Evolutionary conservation across 768 basidiomycete species (phyloP), one percentile per base, ranked within the genome.

Genomic region (Hypsizygus marmoreus): DNA sequence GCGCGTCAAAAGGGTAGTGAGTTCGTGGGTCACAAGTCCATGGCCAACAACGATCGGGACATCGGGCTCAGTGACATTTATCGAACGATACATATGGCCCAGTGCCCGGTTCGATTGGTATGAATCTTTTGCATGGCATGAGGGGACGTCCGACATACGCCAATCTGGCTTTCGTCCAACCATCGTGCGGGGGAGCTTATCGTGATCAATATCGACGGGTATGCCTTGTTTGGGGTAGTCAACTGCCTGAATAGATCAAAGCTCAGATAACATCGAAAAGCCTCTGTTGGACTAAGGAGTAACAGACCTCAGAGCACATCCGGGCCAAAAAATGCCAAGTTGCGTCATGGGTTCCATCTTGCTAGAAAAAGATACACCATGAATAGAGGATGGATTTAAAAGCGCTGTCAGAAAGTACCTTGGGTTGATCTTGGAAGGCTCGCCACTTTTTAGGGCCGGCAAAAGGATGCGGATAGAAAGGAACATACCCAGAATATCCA

Each of bases 161-260:
- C 88, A 90, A 59, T 90, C 88, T 0, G 88, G 88, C 54, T 84
- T 89, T 58, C 74, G 79, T 9, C 72, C 70, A 34, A 87, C 84
- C 12, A 86, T 65, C 0, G 68, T 57, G 7, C 63, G 60, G 1
- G 88, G 86, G 17, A 86, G 60, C 23, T 43, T 28, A 23, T 66
- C 53, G 4, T 64, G 53, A 11, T 67, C 64, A 17, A 84, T 64
- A 34, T 80, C 65, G 20, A 87, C 83, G 2, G 79, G 76, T 23
- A 76, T 76, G 5, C 86, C 88, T 49, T 83, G 82, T 65, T 90
- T 91, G 0, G 85, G 80, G 58, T 87, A 91, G 56, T 90, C 88
- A 3, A 90, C 88, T 0, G 88, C 87, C 70, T 78, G 24, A 4
- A 14, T 13, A 11, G 22, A 31, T n/a, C 19, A 26, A 25, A 28